phyloP scores from a whole-genome alignment of 331 rosid species.

The Dryas integrifolia region DNA sequence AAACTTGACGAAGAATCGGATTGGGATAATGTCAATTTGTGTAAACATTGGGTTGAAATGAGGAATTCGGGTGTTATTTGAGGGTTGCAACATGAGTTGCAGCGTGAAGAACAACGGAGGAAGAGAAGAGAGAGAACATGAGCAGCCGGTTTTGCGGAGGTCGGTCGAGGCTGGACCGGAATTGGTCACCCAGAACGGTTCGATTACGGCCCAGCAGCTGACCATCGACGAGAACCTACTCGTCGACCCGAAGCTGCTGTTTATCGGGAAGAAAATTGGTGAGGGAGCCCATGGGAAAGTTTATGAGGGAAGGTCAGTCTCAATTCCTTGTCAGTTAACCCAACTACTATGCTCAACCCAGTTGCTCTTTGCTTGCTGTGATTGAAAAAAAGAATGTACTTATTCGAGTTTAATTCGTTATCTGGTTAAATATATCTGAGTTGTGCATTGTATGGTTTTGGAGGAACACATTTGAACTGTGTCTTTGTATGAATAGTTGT shows the following conservation, averaged over 20 bases:
- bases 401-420: background rate
- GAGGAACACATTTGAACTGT: background rate
- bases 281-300: constrained; percentile 99
- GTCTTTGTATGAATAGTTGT: background rate
- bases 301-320: constrained; percentile 93
- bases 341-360: background rate
- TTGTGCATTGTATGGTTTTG: background rate
- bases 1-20: constrained; percentile 27
- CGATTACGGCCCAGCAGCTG: constrained; percentile 39
- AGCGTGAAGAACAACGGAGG: constrained; percentile 48
- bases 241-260: constrained; percentile 82
- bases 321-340: background rate
- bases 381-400: background rate
- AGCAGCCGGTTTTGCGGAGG: constrained; percentile 35
- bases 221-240: constrained; percentile 76
- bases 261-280: constrained; percentile 84
- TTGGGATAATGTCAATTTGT: constrained; percentile 29
- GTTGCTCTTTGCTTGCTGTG: constrained; percentile 4
- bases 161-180: constrained; percentile 34
- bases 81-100: constrained; percentile 86
- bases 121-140: constrained; percentile 47
- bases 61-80: constrained; percentile 64
- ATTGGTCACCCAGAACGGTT: constrained; percentile 48
- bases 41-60: constrained; percentile 39
- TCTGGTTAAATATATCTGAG: no score